Evolutionary conservation across 441 rosid species (phyloP).

Genomic region (Corymbia calophylla): DNA sequence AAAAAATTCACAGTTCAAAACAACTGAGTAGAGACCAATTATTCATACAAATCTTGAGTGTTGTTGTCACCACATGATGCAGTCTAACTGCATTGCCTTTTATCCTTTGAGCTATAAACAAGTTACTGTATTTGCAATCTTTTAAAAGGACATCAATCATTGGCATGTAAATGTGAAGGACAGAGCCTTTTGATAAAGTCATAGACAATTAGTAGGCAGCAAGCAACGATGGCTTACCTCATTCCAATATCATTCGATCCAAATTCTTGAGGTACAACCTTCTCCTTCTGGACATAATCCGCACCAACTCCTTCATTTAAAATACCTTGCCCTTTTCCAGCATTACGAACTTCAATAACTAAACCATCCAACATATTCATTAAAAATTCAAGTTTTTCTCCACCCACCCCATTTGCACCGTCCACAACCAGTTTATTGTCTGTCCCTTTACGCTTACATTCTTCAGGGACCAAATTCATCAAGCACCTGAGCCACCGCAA

Average conservation of each 20-base stretch:
- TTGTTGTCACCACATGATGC: not conserved
- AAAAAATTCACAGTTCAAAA: not conserved
- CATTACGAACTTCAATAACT: constrained; percentile 58
- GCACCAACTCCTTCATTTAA: constrained; percentile 92
- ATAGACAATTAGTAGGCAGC: not conserved
- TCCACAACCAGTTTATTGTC: constrained; percentile 58
- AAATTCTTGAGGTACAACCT: constrained; percentile 64
- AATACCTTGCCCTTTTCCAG: constrained; percentile 62
- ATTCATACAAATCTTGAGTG: not conserved
- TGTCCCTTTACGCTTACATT: constrained; percentile 6
- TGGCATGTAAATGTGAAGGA: not conserved
- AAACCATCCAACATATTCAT: constrained; percentile 41
- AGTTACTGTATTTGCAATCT: not conserved
- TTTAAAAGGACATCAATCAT: not conserved
- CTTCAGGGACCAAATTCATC: constrained; percentile 52
- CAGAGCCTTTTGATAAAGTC: not conserved
- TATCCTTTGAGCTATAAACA: not conserved
- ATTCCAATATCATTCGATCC: constrained; percentile 43
- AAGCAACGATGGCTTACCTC: constrained; percentile 35
- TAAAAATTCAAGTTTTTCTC: constrained; percentile 55
- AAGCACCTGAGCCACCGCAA: constrained; percentile 40
- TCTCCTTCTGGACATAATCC: constrained; percentile 93
- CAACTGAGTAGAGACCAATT: not conserved
- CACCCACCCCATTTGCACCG: constrained; percentile 94
- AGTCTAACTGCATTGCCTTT: not conserved